Evolutionary conservation across 2,329 filamentous ascomycete species (phyloP), one percentile per base, ranked within the genome.

Genomic region (Fusarium graminum): DNA sequence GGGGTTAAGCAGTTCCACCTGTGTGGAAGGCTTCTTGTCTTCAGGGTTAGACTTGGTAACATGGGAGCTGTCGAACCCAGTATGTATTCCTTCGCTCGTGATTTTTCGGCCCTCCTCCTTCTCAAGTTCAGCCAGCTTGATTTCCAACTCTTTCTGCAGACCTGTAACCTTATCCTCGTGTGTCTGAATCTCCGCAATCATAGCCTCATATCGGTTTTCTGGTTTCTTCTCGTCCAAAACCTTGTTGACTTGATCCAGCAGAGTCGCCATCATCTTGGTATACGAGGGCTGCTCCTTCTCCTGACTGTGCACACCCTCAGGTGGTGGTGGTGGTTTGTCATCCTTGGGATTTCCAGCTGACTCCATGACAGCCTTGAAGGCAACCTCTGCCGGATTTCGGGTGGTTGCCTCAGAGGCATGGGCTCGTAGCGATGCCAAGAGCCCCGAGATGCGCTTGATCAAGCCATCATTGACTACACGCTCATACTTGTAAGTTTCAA

Each of bases 181-280:
- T 34, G 83, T 85, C 65, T 88, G 85, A 16, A 98, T 87, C 72
- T 95, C 94, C 45, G 86, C 85, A 28, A 96, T 83, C 82, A 96
- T 97, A 51, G 86, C 90, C 45, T 86, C 83, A 75, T 92, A 93
- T 49, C 92, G 82, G 69, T 90, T 86, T 19, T 86, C 83, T 0
- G 86, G 84, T 63, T 90, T 88, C 78, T 91, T 91, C 75, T 93
- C 91, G 55, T 94, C 92, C 34, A 97, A 83, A 49, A 92, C 88
- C 79, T 87, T 85, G 73, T 97, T 97, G 40, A 98, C 93, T 78
- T 97, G 92, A 74, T 99, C 95, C 19, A 98, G 86, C 72, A 99
- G 80, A n/a, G 90, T 88, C n/a, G 92, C 92, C 91, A 99, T 94
- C 95, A 99, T 99, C 82, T 96, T 93, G 38, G 93, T 95, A 76